phyloP scores from a whole-genome alignment of 2,329 filamentous ascomycete genomes.

The Nemania serpens region DNA sequence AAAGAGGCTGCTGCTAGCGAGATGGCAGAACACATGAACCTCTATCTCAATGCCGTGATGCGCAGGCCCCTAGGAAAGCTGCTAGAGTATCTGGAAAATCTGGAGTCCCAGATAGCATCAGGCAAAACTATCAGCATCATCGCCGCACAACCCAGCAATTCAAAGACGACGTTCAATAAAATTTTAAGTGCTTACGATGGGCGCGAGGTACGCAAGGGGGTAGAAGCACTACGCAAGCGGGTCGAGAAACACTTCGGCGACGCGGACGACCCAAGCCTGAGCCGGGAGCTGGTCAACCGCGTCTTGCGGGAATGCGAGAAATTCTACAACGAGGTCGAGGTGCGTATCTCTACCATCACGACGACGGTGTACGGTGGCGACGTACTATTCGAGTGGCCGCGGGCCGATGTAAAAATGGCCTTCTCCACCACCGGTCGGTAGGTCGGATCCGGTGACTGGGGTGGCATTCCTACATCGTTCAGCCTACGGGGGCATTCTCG shows the following conservation, averaged over 20 bases:
- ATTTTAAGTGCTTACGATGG: constrained; percentile 78
- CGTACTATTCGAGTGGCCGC: constrained; percentile 68
- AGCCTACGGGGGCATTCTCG: constrained; percentile 20
- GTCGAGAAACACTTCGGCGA: constrained; percentile 98
- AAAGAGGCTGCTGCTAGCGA: constrained; percentile 76
- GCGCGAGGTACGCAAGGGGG: constrained; percentile 86
- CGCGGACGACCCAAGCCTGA: constrained; percentile 73
- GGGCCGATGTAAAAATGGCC: constrained; percentile 63
- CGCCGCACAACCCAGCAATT: constrained; percentile 80
- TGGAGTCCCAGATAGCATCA: constrained; percentile 71
- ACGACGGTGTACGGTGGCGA: constrained; percentile 69
- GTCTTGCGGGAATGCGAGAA: constrained; percentile 65
- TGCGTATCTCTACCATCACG: constrained; percentile 62
- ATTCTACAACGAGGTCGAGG: constrained; percentile 66
- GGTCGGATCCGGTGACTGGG: constrained; percentile 38
- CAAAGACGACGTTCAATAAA: constrained; percentile 83
- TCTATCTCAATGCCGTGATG: constrained; percentile 88
- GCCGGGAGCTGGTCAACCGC: constrained; percentile 60
- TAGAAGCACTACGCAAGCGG: constrained; percentile 84
- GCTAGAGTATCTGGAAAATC: constrained; percentile 88
- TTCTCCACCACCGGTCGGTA: constrained; percentile 49
- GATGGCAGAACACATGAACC: constrained; percentile 81
- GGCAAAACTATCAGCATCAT: constrained; percentile 67
- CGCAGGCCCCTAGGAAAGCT: constrained; percentile 87
- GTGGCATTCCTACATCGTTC: constrained; percentile 19